Percentiles rank a stretch among this genome's conserved stretches.
Evolutionary conservation across 1,284 basidiomycete species (phyloP).

Genomic region (Ceratorhiza oryzae-sativae): DNA sequence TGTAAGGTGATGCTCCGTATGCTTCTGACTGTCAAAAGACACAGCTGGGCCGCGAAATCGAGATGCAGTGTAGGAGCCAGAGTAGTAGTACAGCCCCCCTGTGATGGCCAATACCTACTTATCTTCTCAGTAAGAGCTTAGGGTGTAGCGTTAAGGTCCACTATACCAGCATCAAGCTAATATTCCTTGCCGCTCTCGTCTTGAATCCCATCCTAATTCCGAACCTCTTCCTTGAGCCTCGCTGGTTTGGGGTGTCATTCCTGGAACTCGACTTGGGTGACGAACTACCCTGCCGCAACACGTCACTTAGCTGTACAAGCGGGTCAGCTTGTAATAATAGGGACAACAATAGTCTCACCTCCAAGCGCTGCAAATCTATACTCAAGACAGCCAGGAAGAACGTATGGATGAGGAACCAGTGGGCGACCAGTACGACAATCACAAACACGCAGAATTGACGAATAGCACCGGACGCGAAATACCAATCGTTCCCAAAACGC

Average conservation of each 20-base stretch:
- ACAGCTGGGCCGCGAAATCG: neutral
- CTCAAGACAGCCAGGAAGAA: slow-evolving; percentile 90
- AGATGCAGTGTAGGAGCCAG: neutral
- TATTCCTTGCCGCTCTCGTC: slow-evolving; percentile 42
- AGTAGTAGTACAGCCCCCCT: slow-evolving; percentile 74
- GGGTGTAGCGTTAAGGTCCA: neutral
- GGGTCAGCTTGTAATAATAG: slow-evolving; percentile 11
- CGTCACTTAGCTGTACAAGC: slow-evolving; percentile 70
- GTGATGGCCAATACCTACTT: slow-evolving; percentile 74
- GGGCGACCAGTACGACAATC: slow-evolving; percentile 91
- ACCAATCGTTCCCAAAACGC: slow-evolving; percentile 82
- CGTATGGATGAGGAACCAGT: slow-evolving; percentile 94
- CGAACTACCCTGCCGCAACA: slow-evolving; percentile 67
- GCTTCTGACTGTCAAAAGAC: slow-evolving; percentile 4
- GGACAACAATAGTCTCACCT: slow-evolving; percentile 57
- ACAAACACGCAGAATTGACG: slow-evolving; percentile 94
- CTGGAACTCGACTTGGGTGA: slow-evolving; percentile 15
- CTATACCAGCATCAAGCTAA: slow-evolving; percentile 43
- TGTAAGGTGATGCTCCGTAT: slow-evolving; percentile 23
- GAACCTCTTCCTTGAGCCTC: slow-evolving; percentile 11
- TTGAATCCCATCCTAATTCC: slow-evolving; percentile 34
- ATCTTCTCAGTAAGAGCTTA: slow-evolving; percentile 14
- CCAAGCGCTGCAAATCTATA: slow-evolving; percentile 89
- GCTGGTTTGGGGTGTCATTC: slow-evolving; percentile 24
- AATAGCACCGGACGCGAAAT: slow-evolving; percentile 81